phyloP scores from a whole-genome alignment of 257 asterid genomes.

The Nicotiana paniculata region DNA sequence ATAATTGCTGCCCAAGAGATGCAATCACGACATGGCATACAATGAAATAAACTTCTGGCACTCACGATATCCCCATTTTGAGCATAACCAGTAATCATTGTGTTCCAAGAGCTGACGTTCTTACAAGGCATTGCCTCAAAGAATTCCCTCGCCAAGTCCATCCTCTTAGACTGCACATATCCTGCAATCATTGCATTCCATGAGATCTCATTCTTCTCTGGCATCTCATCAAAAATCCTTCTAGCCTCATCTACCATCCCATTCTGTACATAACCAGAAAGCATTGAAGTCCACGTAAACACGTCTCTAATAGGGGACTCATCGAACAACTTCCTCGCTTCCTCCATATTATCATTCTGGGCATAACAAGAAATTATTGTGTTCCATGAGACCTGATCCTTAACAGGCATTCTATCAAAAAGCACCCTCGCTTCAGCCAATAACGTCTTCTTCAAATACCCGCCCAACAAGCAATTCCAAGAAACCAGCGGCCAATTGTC shows the following conservation, averaged over 20 bases:
- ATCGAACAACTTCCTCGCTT: conserved; percentile 62
- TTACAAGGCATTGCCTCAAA: conserved; percentile 75
- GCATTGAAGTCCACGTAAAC: conserved; percentile 86
- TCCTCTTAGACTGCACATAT: conserved; percentile 62
- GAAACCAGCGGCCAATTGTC: conserved; percentile 70
- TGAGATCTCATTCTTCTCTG: conserved; percentile 71
- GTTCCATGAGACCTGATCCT: conserved; percentile 83
- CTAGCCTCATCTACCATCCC: conserved; percentile 71
- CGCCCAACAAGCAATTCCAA: conserved; percentile 97
- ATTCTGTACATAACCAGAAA: conserved; percentile 82
- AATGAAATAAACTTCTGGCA: conserved; percentile 61
- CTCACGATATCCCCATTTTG: conserved; percentile 52
- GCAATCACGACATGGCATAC: conserved; percentile 74
- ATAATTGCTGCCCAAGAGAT: conserved; percentile 96
- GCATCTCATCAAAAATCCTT: conserved; percentile 64
- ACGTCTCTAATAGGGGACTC: conserved; percentile 67
- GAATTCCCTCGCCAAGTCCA: conserved; percentile 66
- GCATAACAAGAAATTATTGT: conserved; percentile 81
- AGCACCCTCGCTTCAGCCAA: conserved; percentile 59
- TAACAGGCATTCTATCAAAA: conserved; percentile 67
- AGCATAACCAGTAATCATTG: conserved; percentile 84
- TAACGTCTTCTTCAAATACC: conserved; percentile 72
- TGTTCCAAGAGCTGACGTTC: conserved; percentile 86
- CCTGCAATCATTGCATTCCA: conserved; percentile 97
- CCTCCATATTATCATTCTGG: conserved; percentile 56